phyloP scores from a whole-genome alignment of 2,329 filamentous ascomycete species.

The Calonectria pauciramosa region DNA sequence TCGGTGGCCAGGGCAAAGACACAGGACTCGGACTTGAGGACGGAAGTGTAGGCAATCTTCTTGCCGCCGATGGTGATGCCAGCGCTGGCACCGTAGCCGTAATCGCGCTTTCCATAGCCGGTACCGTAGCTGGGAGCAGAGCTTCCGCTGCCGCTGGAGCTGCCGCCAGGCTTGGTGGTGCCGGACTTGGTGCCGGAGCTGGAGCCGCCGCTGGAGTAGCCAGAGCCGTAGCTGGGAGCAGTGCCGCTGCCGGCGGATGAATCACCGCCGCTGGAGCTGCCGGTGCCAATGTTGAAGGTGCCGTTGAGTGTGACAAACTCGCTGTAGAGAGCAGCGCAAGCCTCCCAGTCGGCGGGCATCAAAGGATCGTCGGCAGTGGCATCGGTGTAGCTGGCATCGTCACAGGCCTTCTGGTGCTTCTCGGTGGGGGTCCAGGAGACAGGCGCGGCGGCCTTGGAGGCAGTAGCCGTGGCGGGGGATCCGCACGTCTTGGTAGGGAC shows the following conservation, averaged over 20 bases:
- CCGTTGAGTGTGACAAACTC: conserved; percentile 47
- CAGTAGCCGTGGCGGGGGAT: conserved; percentile 16
- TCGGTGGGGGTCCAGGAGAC: conserved; percentile 44
- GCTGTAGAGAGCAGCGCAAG: conserved; percentile 50
- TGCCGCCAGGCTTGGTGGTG: not conserved
- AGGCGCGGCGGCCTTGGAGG: conserved; percentile 25
- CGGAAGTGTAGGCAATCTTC: conserved; percentile 11
- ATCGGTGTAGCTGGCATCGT: conserved; percentile 40
- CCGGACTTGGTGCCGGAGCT: not conserved
- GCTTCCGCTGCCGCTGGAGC: not conserved
- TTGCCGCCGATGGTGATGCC: not conserved
- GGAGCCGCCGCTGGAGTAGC: not conserved
- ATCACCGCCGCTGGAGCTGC: not conserved
- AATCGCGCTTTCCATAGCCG: not conserved
- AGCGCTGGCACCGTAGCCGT: not conserved
- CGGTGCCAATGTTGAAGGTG: conserved; percentile 44
- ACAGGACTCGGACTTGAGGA: conserved; percentile 24
- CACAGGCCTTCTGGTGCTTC: conserved; percentile 44
- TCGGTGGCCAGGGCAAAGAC: conserved; percentile 21
- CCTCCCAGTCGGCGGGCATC: conserved; percentile 47
- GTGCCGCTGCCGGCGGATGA: not conserved
- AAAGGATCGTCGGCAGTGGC: conserved; percentile 30
- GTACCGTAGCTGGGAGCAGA: not conserved
- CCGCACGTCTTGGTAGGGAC: conserved; percentile 33
- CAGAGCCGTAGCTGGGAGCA: not conserved